These are phyloP conservation scores for Cryptococcus sp. DNA, from an alignment of 1,284 basidiomycete species.

Conservation along the genomic window DNA sequence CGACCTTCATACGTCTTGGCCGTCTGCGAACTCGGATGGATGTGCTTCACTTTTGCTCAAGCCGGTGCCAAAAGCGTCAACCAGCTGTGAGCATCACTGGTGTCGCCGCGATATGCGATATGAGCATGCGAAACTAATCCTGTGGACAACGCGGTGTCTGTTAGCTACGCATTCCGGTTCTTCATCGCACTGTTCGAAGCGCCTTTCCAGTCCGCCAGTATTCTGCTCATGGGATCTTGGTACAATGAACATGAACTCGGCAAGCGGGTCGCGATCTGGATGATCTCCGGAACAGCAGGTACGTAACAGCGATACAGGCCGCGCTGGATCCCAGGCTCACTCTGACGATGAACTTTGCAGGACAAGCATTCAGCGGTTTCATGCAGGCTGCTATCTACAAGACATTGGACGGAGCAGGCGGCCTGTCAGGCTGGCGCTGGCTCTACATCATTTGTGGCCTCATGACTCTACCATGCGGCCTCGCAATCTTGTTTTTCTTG, in stretches of 20 bases:
- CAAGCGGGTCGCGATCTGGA: constrained; percentile 23
- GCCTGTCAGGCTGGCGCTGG: constrained; percentile 22
- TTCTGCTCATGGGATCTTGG: constrained; percentile 27
- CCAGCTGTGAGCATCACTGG: constrained; percentile 8
- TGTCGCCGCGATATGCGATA: too few relatives aligned
- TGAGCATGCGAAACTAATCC: not conserved
- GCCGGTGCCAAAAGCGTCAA: constrained; percentile 13
- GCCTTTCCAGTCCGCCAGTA: constrained; percentile 14
- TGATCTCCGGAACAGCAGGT: constrained; percentile 17
- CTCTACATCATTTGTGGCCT: constrained; percentile 17
- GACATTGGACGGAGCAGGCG: constrained; percentile 13
- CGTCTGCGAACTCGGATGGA: constrained; percentile 22
- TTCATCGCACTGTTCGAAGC: constrained; percentile 31
- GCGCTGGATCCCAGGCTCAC: not conserved
- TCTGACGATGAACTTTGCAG: constrained; percentile 1
- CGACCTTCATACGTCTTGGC: constrained; percentile 17
- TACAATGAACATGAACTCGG: constrained; percentile 21
- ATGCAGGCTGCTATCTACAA: constrained; percentile 25
- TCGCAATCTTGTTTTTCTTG: constrained; percentile 4
- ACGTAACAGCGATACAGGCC: not conserved
- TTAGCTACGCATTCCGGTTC: constrained; percentile 24
- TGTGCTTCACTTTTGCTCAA: constrained; percentile 26
- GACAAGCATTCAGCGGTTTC: constrained; percentile 26
- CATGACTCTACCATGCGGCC: constrained; percentile 12
- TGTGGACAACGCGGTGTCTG: too few relatives aligned